Percentiles rank a stretch among this genome's conserved stretches.
phyloP scores from a whole-genome alignment of 2,329 filamentous ascomycete species.

The Calonectria leucothoes region DNA sequence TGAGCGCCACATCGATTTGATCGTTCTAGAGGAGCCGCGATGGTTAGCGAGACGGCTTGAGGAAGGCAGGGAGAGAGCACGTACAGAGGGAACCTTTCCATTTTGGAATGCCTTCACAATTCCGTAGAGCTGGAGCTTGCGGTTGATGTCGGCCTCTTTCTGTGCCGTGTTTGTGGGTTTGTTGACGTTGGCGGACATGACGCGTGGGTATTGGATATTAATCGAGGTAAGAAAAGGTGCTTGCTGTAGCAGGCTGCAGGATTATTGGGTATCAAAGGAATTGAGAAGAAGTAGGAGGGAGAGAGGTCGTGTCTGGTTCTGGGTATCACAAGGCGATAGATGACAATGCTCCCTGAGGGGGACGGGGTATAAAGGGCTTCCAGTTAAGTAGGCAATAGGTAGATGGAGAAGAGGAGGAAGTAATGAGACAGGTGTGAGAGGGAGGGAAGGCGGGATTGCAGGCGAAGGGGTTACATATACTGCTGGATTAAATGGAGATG shows the following conservation, averaged over 20 bases:
- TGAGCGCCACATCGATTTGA: constrained; percentile 94
- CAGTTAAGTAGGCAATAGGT: too few species aligned
- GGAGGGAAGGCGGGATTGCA: neutral
- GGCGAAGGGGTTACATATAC: constrained; percentile 41
- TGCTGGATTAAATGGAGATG: constrained; percentile 1
- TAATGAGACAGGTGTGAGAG: constrained; percentile 6
- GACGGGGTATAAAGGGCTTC: constrained; percentile 30
- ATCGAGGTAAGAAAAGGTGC: constrained; percentile 16
- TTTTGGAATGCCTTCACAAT: constrained; percentile 87
- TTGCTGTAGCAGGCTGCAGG: neutral
- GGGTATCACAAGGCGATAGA: constrained; percentile 46
- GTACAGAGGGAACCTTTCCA: constrained; percentile 90
- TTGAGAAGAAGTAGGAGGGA: constrained; percentile 5
- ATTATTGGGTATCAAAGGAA: constrained; percentile 10
- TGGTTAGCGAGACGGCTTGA: constrained; percentile 11
- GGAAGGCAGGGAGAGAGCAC: constrained; percentile 45
- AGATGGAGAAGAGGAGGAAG: constrained; percentile 29
- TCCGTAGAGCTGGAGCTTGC: constrained; percentile 94
- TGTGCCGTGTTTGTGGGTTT: constrained; percentile 77
- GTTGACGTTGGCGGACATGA: constrained; percentile 69
- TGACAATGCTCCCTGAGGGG: constrained; percentile 31
- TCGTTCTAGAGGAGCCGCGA: constrained; percentile 72
- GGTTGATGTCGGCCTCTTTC: constrained; percentile 90
- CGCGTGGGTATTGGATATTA: constrained; percentile 33
- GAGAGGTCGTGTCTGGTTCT: constrained; percentile 29